Evolutionary conservation across 768 basidiomycete species (phyloP).

Genomic region (Lyophyllum decastes): DNA sequence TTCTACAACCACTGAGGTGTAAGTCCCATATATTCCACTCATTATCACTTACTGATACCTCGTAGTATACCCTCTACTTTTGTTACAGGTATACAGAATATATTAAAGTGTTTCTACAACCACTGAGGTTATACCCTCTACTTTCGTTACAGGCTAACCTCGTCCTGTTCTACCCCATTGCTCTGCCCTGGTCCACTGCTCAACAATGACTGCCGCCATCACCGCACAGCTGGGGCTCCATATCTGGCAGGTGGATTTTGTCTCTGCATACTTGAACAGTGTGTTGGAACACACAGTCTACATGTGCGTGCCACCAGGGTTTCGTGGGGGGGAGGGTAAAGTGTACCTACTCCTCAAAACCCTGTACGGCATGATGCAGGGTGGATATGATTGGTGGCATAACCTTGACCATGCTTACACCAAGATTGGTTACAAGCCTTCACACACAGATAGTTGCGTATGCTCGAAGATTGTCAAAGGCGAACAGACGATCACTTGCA

Average conservation of each 20-base stretch:
- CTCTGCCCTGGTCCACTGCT: no score
- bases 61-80: no score
- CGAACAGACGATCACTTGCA: background rate
- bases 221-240: constrained; percentile 24
- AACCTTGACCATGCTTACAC: background rate
- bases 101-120: no score
- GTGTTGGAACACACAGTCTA: constrained; percentile 5
- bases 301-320: constrained; percentile 6
- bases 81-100: no score
- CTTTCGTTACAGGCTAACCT: no score
- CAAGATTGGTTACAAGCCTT: background rate
- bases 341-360: constrained; percentile 3
- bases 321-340: background rate
- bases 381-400: background rate
- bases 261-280: constrained; percentile 17
- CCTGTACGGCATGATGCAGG: background rate
- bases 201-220: constrained; percentile 25
- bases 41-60: no score
- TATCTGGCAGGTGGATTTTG: constrained; percentile 32
- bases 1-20: no score
- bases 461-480: background rate
- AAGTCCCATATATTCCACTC: no score
- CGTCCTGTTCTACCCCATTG: no score
- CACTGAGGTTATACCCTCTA: no score
- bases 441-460: background rate